phyloP scores from a whole-genome alignment of 176 grass and related monocot species.

The Tillandsia fasciculata region DNA sequence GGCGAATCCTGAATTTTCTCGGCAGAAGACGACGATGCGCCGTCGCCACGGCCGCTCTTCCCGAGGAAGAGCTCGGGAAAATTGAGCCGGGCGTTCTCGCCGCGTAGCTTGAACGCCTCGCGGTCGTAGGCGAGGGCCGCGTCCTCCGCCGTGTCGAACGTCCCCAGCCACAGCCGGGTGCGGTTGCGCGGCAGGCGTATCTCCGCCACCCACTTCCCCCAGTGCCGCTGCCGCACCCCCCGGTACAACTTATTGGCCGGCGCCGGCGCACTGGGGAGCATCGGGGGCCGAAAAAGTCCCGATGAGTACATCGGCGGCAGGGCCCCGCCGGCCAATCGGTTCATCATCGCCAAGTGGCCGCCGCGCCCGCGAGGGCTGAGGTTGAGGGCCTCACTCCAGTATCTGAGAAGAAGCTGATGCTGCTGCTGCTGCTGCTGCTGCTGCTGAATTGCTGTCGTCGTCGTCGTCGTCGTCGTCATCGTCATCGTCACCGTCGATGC shows the following conservation, averaged over 20 bases:
- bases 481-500: too few species aligned
- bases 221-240: constrained; percentile 90
- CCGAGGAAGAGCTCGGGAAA: constrained; percentile 87
- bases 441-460: too few species aligned
- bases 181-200: constrained; percentile 90
- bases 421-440: constrained; percentile 18
- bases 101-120: constrained; percentile 84
- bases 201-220: constrained; percentile 99
- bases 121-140: constrained; percentile 92
- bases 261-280: not conserved
- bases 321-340: not conserved
- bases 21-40: constrained; percentile 37
- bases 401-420: constrained; percentile 47
- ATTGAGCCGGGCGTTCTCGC: constrained; percentile 85
- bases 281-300: constrained; percentile 31
- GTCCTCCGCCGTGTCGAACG: constrained; percentile 96
- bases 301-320: constrained; percentile 42
- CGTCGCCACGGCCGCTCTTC: constrained; percentile 32
- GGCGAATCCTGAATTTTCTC: constrained; percentile 8
- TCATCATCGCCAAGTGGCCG: constrained; percentile 2
- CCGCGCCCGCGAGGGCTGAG: constrained; percentile 46
- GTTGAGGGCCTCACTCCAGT: constrained; percentile 71
- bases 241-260: constrained; percentile 66
- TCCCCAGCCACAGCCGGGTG: constrained; percentile 86
- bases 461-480: too few species aligned